Evolutionary conservation across 2,329 filamentous ascomycete genomes (phyloP), one percentile per base, ranked within the genome.

Genomic region (Sporothrix pallida): DNA sequence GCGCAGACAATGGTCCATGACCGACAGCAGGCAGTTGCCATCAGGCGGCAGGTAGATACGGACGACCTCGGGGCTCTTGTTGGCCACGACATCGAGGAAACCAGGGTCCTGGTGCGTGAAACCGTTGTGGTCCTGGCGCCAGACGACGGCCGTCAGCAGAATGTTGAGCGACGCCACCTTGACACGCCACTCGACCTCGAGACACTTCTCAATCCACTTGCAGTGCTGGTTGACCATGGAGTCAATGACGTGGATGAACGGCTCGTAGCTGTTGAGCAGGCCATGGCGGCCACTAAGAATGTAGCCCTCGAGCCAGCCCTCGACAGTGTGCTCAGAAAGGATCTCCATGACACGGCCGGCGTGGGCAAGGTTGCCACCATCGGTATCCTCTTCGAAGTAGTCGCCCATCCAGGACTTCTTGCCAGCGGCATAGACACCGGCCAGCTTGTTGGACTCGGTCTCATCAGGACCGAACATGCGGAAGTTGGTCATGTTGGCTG

Each of bases 181-280:
- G 77, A 86, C 88, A 70, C 92, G 89, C 92, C 92, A 95, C 78
- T 92, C 89, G 23, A 94, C 90, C 79, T 94, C 92, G n/a, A 90
- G 84, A 76, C 90, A 92, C 83, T 94, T 95, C 81, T 95, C 92
- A 70, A 94, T 87, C 92, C 92, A 94, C 81, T 95, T 95, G 84
- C 91, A 93, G 83, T 95, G 92, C 83, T 87, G 92, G 80, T 93
- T 94, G 75, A 95, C 92, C 92, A 95, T 95, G 1, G 91, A 93
- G 81, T 94, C 92, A 78, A 95, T 93, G 78, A 95, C 89, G 79
- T 94, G 92, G 74, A 94, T 92, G 79, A 95, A 95, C 0, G 92
- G 91, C 81, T 95, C 92, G 82, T 95, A 95, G 79, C 90, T 92
- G 86, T 94, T 94, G 74, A 95, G 87, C 74, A 95, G 80, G 13